phyloP scores from a whole-genome alignment of 1,139 yeast species.

The Geotrichum candidum region DNA sequence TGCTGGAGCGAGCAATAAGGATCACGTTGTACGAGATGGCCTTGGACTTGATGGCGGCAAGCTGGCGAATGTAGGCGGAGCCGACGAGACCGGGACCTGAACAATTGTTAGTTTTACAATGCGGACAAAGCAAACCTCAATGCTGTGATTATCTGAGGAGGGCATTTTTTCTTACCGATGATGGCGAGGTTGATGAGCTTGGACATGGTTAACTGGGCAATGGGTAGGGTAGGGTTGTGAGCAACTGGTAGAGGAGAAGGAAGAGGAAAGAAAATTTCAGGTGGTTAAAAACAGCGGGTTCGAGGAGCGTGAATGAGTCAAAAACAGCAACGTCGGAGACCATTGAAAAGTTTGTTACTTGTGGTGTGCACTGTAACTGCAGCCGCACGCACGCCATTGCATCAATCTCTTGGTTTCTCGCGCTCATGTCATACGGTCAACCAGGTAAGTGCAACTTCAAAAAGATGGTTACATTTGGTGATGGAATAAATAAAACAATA shows the following conservation, averaged over 20 bases:
- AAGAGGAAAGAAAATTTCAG: not conserved
- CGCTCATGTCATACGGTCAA: not conserved
- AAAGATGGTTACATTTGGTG: too few species aligned
- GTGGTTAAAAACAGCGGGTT: not conserved
- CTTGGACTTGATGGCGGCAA: constrained; percentile 44
- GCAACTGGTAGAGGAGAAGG: not conserved
- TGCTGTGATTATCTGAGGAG: not conserved
- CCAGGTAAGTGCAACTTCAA: too few species aligned
- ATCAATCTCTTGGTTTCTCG: not conserved
- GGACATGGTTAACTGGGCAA: constrained; percentile 2
- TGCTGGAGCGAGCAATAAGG: constrained; percentile 67
- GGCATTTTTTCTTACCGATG: constrained; percentile 5
- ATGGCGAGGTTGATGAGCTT: constrained; percentile 13
- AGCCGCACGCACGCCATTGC: not conserved
- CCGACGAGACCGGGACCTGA: constrained; percentile 91
- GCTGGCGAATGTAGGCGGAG: constrained; percentile 75
- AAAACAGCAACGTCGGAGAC: not conserved
- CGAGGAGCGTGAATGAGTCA: not conserved
- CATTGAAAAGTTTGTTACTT: not conserved
- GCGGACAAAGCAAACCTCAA: not conserved
- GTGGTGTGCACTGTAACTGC: not conserved
- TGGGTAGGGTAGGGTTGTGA: not conserved
- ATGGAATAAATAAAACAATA: too few species aligned
- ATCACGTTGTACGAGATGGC: constrained; percentile 58
- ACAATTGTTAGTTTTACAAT: not conserved